These are phyloP conservation scores for Durio zibethinus DNA, from an alignment of 345 rosid genomes.

Conservation along the genomic window DNA sequence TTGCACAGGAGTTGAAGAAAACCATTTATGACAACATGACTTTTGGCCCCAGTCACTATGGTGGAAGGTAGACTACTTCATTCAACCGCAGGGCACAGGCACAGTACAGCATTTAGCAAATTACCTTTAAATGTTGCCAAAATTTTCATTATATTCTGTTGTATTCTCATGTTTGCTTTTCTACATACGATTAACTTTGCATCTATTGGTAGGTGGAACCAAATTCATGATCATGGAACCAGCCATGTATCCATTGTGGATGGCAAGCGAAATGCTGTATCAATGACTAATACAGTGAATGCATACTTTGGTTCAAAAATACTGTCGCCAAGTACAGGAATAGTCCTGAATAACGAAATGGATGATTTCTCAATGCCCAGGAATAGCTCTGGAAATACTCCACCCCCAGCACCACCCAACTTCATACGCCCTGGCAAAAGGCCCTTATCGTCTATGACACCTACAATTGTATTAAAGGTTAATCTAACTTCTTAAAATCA, in stretches of 20 bases:
- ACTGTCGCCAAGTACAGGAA: conserved; percentile 55
- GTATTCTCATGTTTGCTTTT: background rate
- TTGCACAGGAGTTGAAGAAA: conserved; percentile 42
- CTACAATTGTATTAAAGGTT: conserved; percentile 56
- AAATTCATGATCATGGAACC: conserved; percentile 55
- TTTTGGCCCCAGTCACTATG: conserved; percentile 46
- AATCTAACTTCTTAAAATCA: background rate
- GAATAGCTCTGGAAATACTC: background rate
- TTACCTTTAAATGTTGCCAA: background rate
- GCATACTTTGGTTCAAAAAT: conserved; percentile 47
- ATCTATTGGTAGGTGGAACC: conserved; percentile 48
- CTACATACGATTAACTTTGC: background rate
- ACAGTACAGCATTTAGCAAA: background rate
- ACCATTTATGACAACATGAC: conserved; percentile 52
- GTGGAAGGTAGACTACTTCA: conserved; percentile 39
- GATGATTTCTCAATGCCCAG: conserved; percentile 51
- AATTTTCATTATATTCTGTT: background rate
- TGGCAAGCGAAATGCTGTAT: conserved; percentile 41
- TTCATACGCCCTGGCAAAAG: conserved; percentile 56
- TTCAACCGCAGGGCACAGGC: background rate
- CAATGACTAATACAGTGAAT: conserved; percentile 64
- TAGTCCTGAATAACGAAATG: conserved; percentile 68
- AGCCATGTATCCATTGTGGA: conserved; percentile 62
- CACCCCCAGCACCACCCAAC: conserved; percentile 51
- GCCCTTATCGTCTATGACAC: conserved; percentile 64